Evolutionary conservation across 140 eudicot genomes (phyloP), one percentile per base, ranked within the genome.

Genomic region (Flaveria floridana): DNA sequence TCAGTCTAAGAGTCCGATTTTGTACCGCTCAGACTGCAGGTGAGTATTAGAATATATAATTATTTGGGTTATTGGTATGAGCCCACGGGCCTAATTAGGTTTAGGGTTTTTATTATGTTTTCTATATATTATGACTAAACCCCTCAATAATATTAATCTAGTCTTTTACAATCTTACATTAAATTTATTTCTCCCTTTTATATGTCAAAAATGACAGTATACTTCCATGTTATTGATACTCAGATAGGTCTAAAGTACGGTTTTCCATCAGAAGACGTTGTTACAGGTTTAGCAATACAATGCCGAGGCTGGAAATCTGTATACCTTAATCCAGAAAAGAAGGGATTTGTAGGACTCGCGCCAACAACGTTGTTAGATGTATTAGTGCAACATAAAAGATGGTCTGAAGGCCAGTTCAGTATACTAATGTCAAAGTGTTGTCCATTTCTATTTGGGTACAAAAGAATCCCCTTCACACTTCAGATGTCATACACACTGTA

Each of bases 261-360:
- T 3, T 72, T 53, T 34, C 67, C 76, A 23, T 1, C 14, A 37
- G 76, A 72, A 72, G 76, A 72, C 55, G 2, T 72, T 26, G 67
- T 72, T 72, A 72, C 76, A 37, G 76, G 76, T 55, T 72, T 72
- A 72, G 67, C 76, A 72, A 55, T 72, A 16, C 67, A 55, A 34
- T 53, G 19, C 20, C 67, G 67, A 55, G 76, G 76, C 52, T 72
- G 76, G 76, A 72, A 72, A 53, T 72, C 67, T 16, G 55, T 19
- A 37, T 55, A 72, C 53, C 66, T 53, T 37, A 72, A 72, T 72
- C 67, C 41, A 30, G 18, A 72, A 72, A 55, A 53, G 37, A 72
- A 72, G 34, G 76, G 37, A 72, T 72, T 72, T 72, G 53, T 72
- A 72, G 76, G 76, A 11, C 20, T 72, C 53, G 55, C 76, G 1